phyloP scores from a whole-genome alignment of 2,329 filamentous ascomycete species.

The Neonectria punicea region DNA sequence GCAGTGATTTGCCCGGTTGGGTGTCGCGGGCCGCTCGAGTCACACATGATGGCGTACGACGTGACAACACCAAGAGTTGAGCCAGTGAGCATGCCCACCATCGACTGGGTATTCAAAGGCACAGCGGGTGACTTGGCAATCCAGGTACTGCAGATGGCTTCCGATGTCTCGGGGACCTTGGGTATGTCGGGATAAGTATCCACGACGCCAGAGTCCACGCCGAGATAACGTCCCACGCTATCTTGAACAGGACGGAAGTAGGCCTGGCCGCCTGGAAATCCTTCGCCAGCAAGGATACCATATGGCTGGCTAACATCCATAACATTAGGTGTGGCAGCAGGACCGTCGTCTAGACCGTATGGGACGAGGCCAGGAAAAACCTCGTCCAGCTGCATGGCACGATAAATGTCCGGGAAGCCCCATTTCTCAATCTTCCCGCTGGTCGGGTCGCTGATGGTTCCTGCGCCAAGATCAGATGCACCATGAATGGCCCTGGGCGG shows the following conservation, averaged over 20 bases:
- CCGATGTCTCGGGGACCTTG: slow-evolving; percentile 73
- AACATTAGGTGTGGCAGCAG: slow-evolving; percentile 82
- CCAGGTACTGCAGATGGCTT: slow-evolving; percentile 85
- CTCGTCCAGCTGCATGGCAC: slow-evolving; percentile 82
- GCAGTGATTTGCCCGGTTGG: slow-evolving; percentile 83
- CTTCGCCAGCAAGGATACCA: slow-evolving; percentile 87
- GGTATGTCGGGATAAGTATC: slow-evolving; percentile 80
- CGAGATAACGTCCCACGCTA: slow-evolving; percentile 79
- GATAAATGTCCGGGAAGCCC: slow-evolving; percentile 80
- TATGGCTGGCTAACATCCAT: slow-evolving; percentile 92
- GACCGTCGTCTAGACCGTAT: slow-evolving; percentile 82
- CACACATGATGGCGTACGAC: slow-evolving; percentile 78
- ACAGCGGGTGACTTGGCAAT: slow-evolving; percentile 84
- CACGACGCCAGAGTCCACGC: slow-evolving; percentile 67
- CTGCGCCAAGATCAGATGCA: slow-evolving; percentile 79
- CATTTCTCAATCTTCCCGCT: slow-evolving; percentile 81
- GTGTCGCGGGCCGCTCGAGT: slow-evolving; percentile 68
- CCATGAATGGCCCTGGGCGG: slow-evolving; percentile 85
- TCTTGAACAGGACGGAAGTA: slow-evolving; percentile 82
- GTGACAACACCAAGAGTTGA: slow-evolving; percentile 86
- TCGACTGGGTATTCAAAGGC: slow-evolving; percentile 76
- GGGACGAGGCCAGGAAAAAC: slow-evolving; percentile 77
- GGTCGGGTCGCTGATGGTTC: slow-evolving; percentile 83
- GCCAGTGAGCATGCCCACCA: slow-evolving; percentile 84
- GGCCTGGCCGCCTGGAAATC: slow-evolving; percentile 81